Conservation (phyloP, 108 stramenopile species). For the Conticribra weissflogii region DNA sequence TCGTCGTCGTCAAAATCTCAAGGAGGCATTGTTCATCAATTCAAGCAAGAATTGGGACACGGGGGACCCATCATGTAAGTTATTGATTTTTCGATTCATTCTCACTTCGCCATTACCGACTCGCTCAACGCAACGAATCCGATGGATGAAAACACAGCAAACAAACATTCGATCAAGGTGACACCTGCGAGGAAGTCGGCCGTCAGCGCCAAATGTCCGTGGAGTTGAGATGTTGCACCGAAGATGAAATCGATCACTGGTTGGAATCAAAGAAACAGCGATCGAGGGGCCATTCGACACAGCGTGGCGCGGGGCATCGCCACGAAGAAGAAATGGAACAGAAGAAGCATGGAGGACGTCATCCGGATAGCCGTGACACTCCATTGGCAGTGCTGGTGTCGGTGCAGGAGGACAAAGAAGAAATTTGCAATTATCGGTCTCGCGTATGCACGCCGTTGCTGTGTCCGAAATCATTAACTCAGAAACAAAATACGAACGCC, state of each 20-base stretch:
- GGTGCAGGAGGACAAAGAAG: constrained; percentile 29
- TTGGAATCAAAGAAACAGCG: constrained; percentile 16
- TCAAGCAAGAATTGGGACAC: neutral
- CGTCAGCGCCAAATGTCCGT: constrained; percentile 54
- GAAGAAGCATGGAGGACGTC: neutral
- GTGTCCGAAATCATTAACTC: constrained; percentile 41
- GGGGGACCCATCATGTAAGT: neutral
- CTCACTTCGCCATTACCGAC: too few relatives aligned
- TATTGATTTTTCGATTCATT: too few relatives aligned
- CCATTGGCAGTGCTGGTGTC: constrained; percentile 30
- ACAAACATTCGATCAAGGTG: constrained; percentile 54
- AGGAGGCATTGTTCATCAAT: neutral
- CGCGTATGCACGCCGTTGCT: constrained; percentile 78
- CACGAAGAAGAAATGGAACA: neutral
- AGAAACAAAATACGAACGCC: too few relatives aligned
- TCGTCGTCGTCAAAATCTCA: neutral
- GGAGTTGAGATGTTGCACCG: constrained; percentile 66
- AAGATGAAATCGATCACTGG: constrained; percentile 41
- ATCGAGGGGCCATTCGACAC: neutral
- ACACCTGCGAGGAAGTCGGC: constrained; percentile 64
- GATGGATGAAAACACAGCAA: too few relatives aligned
- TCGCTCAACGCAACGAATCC: too few relatives aligned
- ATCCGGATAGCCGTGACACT: constrained; percentile 1
- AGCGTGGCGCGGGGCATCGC: neutral
- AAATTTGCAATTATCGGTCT: constrained; percentile 61